These are phyloP conservation scores for Colletotrichum filicis DNA, from an alignment of 2,329 filamentous ascomycete genomes.

Conservation along the genomic window DNA sequence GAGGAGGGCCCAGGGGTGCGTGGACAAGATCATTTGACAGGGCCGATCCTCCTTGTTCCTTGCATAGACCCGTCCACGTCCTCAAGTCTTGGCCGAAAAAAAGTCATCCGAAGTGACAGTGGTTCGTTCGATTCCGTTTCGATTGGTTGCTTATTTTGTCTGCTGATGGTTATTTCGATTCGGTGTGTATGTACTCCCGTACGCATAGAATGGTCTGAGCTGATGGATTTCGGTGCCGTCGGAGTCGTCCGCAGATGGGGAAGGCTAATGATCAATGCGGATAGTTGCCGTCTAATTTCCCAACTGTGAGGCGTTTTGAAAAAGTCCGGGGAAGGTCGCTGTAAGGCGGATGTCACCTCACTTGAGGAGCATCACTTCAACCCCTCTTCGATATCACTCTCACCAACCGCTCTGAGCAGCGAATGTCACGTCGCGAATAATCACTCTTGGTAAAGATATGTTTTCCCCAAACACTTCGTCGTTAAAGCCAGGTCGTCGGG, in stretches of 20 bases:
- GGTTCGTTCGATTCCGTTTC: background rate
- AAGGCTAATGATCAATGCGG: background rate
- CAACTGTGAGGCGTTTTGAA: background rate
- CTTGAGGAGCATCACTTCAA: slow-evolving; percentile 8
- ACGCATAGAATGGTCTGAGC: background rate
- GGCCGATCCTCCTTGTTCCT: background rate
- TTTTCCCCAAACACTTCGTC: slow-evolving; percentile 32
- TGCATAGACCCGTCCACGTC: background rate
- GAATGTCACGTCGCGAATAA: background rate
- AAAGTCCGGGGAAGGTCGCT: slow-evolving; percentile 17
- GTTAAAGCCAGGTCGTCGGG: slow-evolving; percentile 32
- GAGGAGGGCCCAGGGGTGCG: background rate
- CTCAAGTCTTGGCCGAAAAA: background rate
- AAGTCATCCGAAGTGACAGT: background rate
- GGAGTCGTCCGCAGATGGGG: background rate
- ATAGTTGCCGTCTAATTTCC: background rate
- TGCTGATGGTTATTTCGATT: background rate
- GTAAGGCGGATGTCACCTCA: slow-evolving; percentile 19
- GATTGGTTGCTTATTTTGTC: background rate
- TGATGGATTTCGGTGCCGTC: background rate
- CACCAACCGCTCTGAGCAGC: background rate
- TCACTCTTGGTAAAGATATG: background rate
- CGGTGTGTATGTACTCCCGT: background rate
- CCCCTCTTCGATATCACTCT: no score
- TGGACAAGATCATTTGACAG: background rate